phyloP scores from a whole-genome alignment of 1,284 basidiomycete genomes.

The Ustilago tritici region DNA sequence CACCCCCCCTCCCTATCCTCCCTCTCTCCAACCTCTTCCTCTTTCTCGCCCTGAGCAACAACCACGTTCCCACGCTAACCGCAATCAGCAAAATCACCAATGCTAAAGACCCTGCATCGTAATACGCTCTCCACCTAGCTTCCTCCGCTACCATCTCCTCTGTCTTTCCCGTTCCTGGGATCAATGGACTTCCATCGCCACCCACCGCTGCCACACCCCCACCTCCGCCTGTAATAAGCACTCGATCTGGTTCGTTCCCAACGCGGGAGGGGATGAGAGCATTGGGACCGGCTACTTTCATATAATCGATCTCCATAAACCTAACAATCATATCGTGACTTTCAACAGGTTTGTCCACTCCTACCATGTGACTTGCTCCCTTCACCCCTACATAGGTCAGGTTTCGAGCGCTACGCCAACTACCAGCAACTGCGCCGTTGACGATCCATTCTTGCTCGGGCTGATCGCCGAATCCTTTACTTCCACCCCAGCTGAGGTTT shows the following conservation, averaged over 20 bases:
- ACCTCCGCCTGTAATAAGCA: slow-evolving; percentile 56
- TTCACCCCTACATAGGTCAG: slow-evolving; percentile 89
- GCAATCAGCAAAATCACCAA: slow-evolving; percentile 82
- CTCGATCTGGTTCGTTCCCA: slow-evolving; percentile 75
- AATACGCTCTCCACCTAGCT: slow-evolving; percentile 63
- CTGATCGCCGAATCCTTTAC: slow-evolving; percentile 74
- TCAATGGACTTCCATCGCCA: slow-evolving; percentile 66
- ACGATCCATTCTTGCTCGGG: slow-evolving; percentile 78
- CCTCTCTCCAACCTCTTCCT: slow-evolving; percentile 28
- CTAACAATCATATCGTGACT: slow-evolving; percentile 92
- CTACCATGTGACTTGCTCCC: slow-evolving; percentile 77
- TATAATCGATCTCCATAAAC: slow-evolving; percentile 78
- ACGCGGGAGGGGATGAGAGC: slow-evolving; percentile 81
- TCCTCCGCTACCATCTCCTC: slow-evolving; percentile 65
- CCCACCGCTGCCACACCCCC: slow-evolving; percentile 37
- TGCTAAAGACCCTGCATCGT: slow-evolving; percentile 86
- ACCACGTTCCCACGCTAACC: slow-evolving; percentile 78
- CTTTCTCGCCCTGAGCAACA: slow-evolving; percentile 79
- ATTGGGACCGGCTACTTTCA: slow-evolving; percentile 79
- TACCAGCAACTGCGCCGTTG: slow-evolving; percentile 81
- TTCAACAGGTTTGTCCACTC: slow-evolving; percentile 87
- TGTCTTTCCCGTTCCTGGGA: slow-evolving; percentile 71
- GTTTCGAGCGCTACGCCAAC: slow-evolving; percentile 88
- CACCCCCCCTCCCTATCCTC: slow-evolving; percentile 34
- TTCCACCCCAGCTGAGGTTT: slow-evolving; percentile 85